These are phyloP conservation scores for Microthlaspi erraticum DNA, from an alignment of 345 rosid species.

Conservation along the genomic window DNA sequence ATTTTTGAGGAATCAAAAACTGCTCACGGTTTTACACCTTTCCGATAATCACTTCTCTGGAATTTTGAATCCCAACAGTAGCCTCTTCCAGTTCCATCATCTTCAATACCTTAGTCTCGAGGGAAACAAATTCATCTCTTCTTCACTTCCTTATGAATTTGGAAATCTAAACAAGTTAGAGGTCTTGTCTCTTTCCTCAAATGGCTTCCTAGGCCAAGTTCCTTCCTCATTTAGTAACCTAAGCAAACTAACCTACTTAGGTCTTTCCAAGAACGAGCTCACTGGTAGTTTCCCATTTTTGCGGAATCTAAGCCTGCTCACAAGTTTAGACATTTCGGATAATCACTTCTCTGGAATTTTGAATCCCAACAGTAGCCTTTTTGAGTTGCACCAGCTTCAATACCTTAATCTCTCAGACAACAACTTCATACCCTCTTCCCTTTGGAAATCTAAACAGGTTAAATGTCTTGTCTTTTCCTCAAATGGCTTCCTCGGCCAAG, in stretches of 20 bases:
- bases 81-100: constrained; percentile 18
- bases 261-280: neutral
- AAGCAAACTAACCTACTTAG: neutral
- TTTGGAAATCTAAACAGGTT: constrained; percentile 5
- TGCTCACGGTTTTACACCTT: neutral
- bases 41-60: constrained; percentile 17
- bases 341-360: constrained; percentile 1
- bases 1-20: neutral
- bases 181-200: constrained; percentile 25
- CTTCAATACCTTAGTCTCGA: constrained; percentile 11
- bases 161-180: constrained; percentile 18
- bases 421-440: constrained; percentile 19
- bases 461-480: neutral
- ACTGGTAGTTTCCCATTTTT: constrained; percentile 8
- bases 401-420: neutral
- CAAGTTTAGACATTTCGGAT: neutral
- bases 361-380: constrained; percentile 6
- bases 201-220: constrained; percentile 22
- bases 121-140: constrained; percentile 17
- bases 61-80: constrained; percentile 33
- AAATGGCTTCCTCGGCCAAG: constrained; percentile 3
- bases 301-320: constrained; percentile 1
- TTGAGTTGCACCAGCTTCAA: neutral
- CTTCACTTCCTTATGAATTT: constrained; percentile 16
- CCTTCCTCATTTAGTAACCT: constrained; percentile 31